phyloP scores from a whole-genome alignment of 208 protist species.

The Kentomonas sorsogonicus region DNA sequence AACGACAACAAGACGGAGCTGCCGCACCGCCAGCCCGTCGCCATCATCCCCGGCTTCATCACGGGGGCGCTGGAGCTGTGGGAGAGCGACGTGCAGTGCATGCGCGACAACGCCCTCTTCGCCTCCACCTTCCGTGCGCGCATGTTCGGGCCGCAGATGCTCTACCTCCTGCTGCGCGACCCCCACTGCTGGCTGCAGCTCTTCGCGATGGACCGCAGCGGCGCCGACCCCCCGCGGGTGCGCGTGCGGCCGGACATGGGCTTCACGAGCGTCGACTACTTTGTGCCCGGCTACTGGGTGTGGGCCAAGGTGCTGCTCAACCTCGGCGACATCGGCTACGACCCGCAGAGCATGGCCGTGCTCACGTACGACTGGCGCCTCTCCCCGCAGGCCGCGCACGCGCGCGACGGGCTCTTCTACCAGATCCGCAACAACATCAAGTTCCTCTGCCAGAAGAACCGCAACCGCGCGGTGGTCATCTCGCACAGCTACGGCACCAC shows the following conservation, averaged over 20 bases:
- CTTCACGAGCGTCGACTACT: constrained; percentile 83
- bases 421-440: constrained; percentile 57
- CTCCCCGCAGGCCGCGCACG: constrained; percentile 54
- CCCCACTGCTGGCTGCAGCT: constrained; percentile 74
- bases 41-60: constrained; percentile 84
- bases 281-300: constrained; percentile 89
- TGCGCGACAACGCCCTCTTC: constrained; percentile 33
- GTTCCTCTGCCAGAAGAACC: constrained; percentile 73
- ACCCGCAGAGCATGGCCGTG: constrained; percentile 84
- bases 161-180: constrained; percentile 69
- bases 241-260: constrained; percentile 80
- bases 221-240: constrained; percentile 65
- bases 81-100: constrained; percentile 52
- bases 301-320: constrained; percentile 90
- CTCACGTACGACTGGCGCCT: constrained; percentile 91
- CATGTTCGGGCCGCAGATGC: constrained; percentile 77
- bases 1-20: constrained; percentile 20
- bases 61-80: constrained; percentile 85
- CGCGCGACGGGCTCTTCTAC: constrained; percentile 83
- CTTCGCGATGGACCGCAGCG: constrained; percentile 60
- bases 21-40: constrained; percentile 60
- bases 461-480: constrained; percentile 62
- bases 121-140: constrained; percentile 57
- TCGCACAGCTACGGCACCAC: constrained; percentile 87
- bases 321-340: constrained; percentile 91